Conservation (phyloP, 441 rosid genomes). For the Brassica hybrid region DNA sequence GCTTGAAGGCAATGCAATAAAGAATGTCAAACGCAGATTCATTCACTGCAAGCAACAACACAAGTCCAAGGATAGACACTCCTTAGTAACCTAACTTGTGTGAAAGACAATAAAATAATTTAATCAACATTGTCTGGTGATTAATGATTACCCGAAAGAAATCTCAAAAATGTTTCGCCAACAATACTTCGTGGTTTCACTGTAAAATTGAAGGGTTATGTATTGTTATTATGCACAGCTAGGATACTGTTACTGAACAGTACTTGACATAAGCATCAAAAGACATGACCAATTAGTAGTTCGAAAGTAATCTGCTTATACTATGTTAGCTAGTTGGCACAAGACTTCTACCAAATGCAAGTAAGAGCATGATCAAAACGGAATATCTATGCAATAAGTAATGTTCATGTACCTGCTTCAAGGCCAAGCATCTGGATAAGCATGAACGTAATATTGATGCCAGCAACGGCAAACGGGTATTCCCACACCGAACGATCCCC, state of each 20-base stretch:
- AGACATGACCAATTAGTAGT: neutral
- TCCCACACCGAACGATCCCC: conserved; percentile 96
- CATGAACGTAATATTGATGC: conserved; percentile 95
- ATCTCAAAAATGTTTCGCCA: conserved; percentile 46
- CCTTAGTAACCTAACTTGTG: neutral
- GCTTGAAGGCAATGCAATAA: conserved; percentile 49
- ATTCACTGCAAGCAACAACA: conserved; percentile 35
- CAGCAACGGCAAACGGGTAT: conserved; percentile 97
- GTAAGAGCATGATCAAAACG: neutral
- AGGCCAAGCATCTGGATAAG: conserved; percentile 97
- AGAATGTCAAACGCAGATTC: conserved; percentile 48
- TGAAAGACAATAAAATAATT: neutral
- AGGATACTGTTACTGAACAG: conserved; percentile 5
- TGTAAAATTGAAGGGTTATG: conserved; percentile 31
- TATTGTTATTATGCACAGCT: neutral
- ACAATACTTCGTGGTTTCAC: conserved; percentile 46
- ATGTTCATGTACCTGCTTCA: conserved; percentile 73
- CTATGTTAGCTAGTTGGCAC: neutral
- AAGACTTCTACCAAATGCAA: conserved; percentile 2
- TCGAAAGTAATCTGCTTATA: neutral
- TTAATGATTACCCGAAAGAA: conserved; percentile 40
- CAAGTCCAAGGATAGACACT: conserved; percentile 7
- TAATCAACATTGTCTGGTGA: neutral
- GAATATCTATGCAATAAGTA: conserved; percentile 1
- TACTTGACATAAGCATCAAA: neutral